Evolutionary conservation across 495 filamentous ascomycete species (phyloP).

Genomic region (Aspergillus ostianus): DNA sequence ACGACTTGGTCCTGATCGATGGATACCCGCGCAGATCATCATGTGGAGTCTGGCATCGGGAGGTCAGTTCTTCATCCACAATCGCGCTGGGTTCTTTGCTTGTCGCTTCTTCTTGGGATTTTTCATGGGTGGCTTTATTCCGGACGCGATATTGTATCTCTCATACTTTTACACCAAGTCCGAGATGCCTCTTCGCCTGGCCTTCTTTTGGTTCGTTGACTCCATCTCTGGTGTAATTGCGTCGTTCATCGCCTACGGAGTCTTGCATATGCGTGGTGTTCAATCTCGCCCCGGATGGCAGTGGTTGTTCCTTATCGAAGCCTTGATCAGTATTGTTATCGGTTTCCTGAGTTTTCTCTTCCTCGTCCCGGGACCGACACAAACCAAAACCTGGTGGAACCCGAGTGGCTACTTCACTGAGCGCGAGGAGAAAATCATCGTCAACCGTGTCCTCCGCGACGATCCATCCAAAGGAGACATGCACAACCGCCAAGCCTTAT

Average conservation of each 20-base stretch:
- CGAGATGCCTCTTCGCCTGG: conserved; percentile 60
- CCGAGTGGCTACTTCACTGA: conserved; percentile 57
- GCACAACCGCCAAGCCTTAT: conserved; percentile 59
- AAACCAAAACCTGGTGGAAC: conserved; percentile 59
- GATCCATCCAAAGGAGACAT: conserved; percentile 69
- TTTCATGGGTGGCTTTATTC: conserved; percentile 29
- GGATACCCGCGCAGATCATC: conserved; percentile 33
- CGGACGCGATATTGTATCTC: conserved; percentile 52
- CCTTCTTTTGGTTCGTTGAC: conserved; percentile 63
- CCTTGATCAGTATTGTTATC: conserved; percentile 44
- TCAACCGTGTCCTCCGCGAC: conserved; percentile 69
- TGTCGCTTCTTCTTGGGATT: conserved; percentile 30
- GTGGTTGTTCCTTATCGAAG: conserved; percentile 52
- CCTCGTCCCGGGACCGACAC: conserved; percentile 61
- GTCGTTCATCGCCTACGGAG: conserved; percentile 45
- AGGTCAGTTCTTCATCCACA: conserved; percentile 26
- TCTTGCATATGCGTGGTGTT: conserved; percentile 43
- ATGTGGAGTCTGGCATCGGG: conserved; percentile 29
- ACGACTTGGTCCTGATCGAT: conserved; percentile 59
- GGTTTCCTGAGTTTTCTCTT: conserved; percentile 57
- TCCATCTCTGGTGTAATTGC: conserved; percentile 46
- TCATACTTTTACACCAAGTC: conserved; percentile 67
- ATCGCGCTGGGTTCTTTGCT: conserved; percentile 28
- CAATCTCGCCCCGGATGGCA: conserved; percentile 35
- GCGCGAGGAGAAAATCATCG: conserved; percentile 57